phyloP scores from a whole-genome alignment of 2,329 filamentous ascomycete genomes.

The Calonectria crousiana region DNA sequence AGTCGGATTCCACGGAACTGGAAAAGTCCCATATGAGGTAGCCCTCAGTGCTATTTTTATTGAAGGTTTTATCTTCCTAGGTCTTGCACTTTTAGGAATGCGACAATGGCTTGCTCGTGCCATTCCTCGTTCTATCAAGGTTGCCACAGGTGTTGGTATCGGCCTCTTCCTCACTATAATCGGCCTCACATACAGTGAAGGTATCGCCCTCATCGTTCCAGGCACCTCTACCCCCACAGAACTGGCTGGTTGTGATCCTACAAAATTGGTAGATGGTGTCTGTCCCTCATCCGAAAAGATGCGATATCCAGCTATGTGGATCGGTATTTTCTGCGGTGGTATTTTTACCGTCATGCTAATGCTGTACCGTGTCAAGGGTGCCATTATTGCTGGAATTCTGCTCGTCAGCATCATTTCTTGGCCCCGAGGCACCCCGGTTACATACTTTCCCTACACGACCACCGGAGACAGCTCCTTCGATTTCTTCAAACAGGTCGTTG shows the following conservation, averaged over 20 bases:
- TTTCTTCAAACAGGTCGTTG: conserved; percentile 90
- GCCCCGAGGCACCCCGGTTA: conserved; percentile 81
- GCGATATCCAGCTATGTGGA: conserved; percentile 86
- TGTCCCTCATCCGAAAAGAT: conserved; percentile 78
- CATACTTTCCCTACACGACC: conserved; percentile 81
- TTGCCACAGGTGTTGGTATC: conserved; percentile 87
- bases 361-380: conserved; percentile 89
- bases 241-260: conserved; percentile 74
- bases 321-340: conserved; percentile 89
- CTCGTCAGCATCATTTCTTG: conserved; percentile 91
- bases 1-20: conserved; percentile 81
- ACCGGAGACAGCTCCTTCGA: conserved; percentile 79
- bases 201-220: conserved; percentile 83
- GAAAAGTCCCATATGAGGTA: conserved; percentile 78
- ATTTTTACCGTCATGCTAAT: conserved; percentile 84
- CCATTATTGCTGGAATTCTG: conserved; percentile 85
- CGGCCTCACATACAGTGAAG: conserved; percentile 82
- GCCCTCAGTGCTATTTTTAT: conserved; percentile 90
- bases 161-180: conserved; percentile 85
- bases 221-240: conserved; percentile 76
- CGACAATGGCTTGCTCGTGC: conserved; percentile 89
- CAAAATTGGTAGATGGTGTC: conserved; percentile 58
- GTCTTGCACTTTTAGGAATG: conserved; percentile 81
- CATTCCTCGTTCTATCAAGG: conserved; percentile 87
- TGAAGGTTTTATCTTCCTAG: conserved; percentile 88